Conservation (phyloP, 805 yeast genomes). For the Schwanniomyces sp. region DNA sequence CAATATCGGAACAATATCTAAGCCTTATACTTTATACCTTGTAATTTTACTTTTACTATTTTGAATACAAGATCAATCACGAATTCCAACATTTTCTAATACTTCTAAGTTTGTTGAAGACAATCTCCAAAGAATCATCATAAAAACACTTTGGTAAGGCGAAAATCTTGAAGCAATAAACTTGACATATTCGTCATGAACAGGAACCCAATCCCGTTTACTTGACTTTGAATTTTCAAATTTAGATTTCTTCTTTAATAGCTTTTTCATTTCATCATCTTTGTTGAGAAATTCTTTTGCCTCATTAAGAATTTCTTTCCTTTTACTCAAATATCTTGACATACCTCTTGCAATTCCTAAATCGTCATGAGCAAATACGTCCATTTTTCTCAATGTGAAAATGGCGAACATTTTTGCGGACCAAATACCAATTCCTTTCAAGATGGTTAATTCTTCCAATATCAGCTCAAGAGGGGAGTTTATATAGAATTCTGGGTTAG, state of each 20-base stretch:
- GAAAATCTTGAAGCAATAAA: conserved; percentile 55
- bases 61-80: background rate
- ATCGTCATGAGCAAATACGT: conserved; percentile 77
- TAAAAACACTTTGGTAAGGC: conserved; percentile 69
- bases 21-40: background rate
- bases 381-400: conserved; percentile 63
- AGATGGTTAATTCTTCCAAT: conserved; percentile 44
- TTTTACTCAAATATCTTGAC: conserved; percentile 55
- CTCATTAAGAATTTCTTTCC: conserved; percentile 49
- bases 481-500: conserved; percentile 36
- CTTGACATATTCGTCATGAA: conserved; percentile 58
- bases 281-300: conserved; percentile 35
- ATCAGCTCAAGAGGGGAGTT: conserved; percentile 44
- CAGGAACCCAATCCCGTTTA: conserved; percentile 64
- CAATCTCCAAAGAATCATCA: conserved; percentile 74
- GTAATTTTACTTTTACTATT: background rate
- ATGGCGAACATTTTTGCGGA: conserved; percentile 83
- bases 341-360: conserved; percentile 85
- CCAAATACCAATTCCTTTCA: conserved; percentile 85
- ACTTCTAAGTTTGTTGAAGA: conserved; percentile 58
- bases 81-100: conserved; percentile 19
- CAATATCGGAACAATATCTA: background rate
- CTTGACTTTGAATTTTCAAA: conserved; percentile 29
- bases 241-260: conserved; percentile 37
- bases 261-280: conserved; percentile 30